phyloP scores from a whole-genome alignment of 805 yeast species.

The Candida michaelii region DNA sequence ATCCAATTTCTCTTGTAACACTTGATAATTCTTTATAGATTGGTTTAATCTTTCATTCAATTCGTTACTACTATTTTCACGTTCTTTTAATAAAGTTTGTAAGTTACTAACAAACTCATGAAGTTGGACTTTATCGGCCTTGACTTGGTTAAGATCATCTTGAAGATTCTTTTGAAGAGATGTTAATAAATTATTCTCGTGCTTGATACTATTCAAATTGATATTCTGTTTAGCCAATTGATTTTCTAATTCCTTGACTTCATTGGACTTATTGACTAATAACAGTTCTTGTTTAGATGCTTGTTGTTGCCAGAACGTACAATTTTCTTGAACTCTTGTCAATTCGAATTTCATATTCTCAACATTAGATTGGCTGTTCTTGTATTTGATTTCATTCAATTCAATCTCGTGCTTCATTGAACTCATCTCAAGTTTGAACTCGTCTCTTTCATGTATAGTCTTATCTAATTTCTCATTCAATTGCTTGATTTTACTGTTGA shows the following conservation, averaged over 20 bases:
- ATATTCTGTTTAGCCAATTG: conserved; percentile 42
- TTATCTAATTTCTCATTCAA: conserved; percentile 55
- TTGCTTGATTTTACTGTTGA: conserved; percentile 43
- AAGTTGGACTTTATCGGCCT: conserved; percentile 58
- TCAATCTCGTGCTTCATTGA: conserved; percentile 18
- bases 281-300: conserved; percentile 38
- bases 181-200: conserved; percentile 55
- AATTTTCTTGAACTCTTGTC: conserved; percentile 27
- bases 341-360: conserved; percentile 30
- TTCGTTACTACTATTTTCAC: conserved; percentile 53
- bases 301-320: conserved; percentile 42
- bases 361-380: conserved; percentile 43
- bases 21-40: conserved; percentile 48
- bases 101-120: conserved; percentile 57
- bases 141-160: conserved; percentile 51
- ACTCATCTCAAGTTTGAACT: conserved; percentile 20
- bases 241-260: conserved; percentile 54
- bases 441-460: conserved; percentile 52
- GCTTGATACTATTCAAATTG: conserved; percentile 47
- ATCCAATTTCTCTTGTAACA: conserved; percentile 45
- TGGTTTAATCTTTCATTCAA: conserved; percentile 48
- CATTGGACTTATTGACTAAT: conserved; percentile 40
- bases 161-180: conserved; percentile 50
- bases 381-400: conserved; percentile 36
- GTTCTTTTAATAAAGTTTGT: conserved; percentile 61